These are phyloP conservation scores for Alternaria panax DNA, from an alignment of 2,329 filamentous ascomycete species.

Conservation along the genomic window DNA sequence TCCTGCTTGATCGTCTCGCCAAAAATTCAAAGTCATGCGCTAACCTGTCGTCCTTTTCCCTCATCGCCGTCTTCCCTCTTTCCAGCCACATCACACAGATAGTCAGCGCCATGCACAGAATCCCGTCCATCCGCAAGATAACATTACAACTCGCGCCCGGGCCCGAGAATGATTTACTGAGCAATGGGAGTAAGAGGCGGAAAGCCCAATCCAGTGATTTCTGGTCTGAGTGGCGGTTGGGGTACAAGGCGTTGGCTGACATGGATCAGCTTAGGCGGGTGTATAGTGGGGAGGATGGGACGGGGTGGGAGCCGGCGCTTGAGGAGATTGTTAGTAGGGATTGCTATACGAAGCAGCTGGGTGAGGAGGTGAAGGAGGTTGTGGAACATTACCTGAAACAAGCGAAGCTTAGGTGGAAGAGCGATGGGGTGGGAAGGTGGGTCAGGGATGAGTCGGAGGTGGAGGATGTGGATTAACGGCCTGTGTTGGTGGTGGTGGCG, in stretches of 20 bases:
- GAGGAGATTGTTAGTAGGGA: conserved; percentile 35
- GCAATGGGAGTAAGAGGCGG: conserved; percentile 48
- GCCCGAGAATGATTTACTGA: conserved; percentile 49
- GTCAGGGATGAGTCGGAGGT: conserved; percentile 21
- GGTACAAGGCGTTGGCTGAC: conserved; percentile 39
- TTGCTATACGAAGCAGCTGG: conserved; percentile 25
- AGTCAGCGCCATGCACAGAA: conserved; percentile 33
- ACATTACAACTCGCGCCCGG: conserved; percentile 54
- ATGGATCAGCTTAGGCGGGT: too few species aligned
- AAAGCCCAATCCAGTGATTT: conserved; percentile 54
- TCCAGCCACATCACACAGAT: conserved; percentile 59
- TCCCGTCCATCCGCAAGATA: conserved; percentile 44
- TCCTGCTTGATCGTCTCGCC: conserved; percentile 50
- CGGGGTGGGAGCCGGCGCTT: conserved; percentile 23
- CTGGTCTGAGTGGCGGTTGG: conserved; percentile 48
- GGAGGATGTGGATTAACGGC: background rate
- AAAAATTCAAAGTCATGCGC: conserved; percentile 35
- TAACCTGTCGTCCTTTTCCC: conserved; percentile 59
- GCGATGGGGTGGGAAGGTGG: conserved; percentile 31
- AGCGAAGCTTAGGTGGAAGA: conserved; percentile 35
- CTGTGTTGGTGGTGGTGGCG: background rate
- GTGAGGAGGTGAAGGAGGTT: conserved; percentile 34
- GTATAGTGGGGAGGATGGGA: background rate
- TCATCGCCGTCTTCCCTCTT: conserved; percentile 71
- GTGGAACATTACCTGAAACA: conserved; percentile 26